A percentile compares a stretch with the other conserved stretches of the same genome.
phyloP scores from a whole-genome alignment of 371 early-diverging fungal genomes.

The Coemansia sp. region DNA sequence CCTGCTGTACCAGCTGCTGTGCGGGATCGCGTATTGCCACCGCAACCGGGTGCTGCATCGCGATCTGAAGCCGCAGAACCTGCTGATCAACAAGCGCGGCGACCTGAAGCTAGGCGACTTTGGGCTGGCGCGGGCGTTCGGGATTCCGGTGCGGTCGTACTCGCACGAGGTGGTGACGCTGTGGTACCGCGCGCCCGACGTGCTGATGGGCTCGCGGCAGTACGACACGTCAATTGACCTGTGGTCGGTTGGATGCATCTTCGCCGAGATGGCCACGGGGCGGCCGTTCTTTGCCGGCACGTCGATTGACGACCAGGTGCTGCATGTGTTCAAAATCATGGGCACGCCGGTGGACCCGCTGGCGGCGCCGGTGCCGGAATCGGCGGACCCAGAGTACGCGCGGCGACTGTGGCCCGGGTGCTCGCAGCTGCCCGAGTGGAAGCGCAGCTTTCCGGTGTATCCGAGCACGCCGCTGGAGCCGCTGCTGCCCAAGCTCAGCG shows the following conservation, averaged over 20 bases:
- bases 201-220: constrained; percentile 96
- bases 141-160: constrained; percentile 95
- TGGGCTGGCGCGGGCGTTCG: constrained; percentile 96
- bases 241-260: constrained; percentile 98
- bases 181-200: constrained; percentile 98
- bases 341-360: constrained; percentile 87
- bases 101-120: constrained; percentile 97
- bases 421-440: constrained; percentile 88
- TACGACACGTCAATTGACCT: constrained; percentile 98
- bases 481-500: constrained; percentile 79
- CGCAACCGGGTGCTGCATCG: constrained; percentile 55
- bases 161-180: constrained; percentile 95
- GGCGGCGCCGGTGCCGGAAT: constrained; percentile 66
- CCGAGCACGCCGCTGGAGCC: constrained; percentile 65
- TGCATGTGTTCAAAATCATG: constrained; percentile 84
- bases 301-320: constrained; percentile 84
- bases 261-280: constrained; percentile 82
- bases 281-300: constrained; percentile 96
- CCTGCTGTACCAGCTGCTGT: constrained; percentile 57
- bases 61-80: constrained; percentile 61
- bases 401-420: constrained; percentile 83
- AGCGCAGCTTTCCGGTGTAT: constrained; percentile 74
- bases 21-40: constrained; percentile 61
- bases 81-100: constrained; percentile 74
- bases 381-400: constrained; percentile 33